Evolutionary conservation across 352 stramenopile genomes (phyloP), one percentile per base, ranked within the genome.

Genomic region (Pythium diclinum): DNA sequence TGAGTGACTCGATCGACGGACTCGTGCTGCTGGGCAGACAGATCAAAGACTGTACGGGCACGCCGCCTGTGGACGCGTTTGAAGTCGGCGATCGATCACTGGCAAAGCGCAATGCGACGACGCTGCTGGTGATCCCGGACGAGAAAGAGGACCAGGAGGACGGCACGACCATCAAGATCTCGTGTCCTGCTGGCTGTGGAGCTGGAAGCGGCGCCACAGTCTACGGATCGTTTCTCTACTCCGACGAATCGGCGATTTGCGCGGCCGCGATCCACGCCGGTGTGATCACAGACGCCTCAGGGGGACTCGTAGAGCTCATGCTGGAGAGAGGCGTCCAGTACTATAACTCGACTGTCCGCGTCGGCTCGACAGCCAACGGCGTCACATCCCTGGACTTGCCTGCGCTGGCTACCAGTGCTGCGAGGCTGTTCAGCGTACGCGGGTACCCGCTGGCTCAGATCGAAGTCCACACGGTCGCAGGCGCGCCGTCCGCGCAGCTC

Each of bases 21-120:
- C 52, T 63, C 59, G 81, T 77, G 67, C 21, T 92, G 49, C 65
- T 70, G 65, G 71, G 91, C 72, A 65, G 91, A 44, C 85, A 69
- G 14, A 78, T 97, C 34, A 95, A 97, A 56, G 85, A 96, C 52
- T 99, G 96, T 73, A 89, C 96, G 3, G 95, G 94, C 3, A 87
- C 87, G 33, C 92, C 94, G 9, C 95, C 95, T 4, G 68, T 83
- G 3, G 89, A 97, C 65, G 71, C 59, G 7, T 70, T 98, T 1
- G 83, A 97, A 49, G 91, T 91, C 54, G 82, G 79, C 16, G 73
- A 78, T 61, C 52, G 82, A 19, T 69, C 83, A 6, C 61, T 88
- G 0, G 69, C 80, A 6, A 53, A 61, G 47, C 51, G 57, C 19
- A 25, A 68, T 14, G 30, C 49, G 7, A 67, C 66, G 25, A 64